Conservation (phyloP, 2,329 filamentous ascomycete genomes). For the Venturia oleaginea region DNA sequence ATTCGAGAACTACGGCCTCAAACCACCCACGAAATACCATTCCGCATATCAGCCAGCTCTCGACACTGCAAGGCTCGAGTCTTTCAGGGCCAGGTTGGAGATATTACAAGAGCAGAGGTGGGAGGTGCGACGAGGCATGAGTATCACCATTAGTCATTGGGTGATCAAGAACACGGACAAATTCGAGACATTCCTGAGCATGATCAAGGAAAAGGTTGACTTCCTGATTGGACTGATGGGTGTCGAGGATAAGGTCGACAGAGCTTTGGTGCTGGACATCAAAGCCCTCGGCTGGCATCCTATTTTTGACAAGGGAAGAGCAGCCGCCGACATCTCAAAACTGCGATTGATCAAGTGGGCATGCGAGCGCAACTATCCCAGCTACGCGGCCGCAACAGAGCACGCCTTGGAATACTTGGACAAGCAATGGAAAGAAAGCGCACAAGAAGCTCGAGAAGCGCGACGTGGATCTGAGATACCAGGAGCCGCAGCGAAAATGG, state of each 20-base stretch:
- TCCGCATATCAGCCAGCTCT: conserved; percentile 31
- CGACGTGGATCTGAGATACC: conserved; percentile 4
- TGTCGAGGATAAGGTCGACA: conserved; percentile 35
- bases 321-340: conserved; percentile 32
- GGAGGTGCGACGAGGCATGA: conserved; percentile 26
- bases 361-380: conserved; percentile 34
- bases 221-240: conserved; percentile 34
- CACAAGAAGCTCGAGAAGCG: conserved; percentile 8
- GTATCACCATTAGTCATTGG: conserved; percentile 31
- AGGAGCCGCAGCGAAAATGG: conserved; percentile 4
- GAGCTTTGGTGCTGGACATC: conserved; percentile 36
- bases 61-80: conserved; percentile 35
- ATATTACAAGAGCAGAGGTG: conserved; percentile 33
- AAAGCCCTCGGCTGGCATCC: conserved; percentile 41
- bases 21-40: conserved; percentile 33
- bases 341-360: conserved; percentile 36
- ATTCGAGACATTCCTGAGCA: conserved; percentile 33
- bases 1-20: conserved; percentile 38
- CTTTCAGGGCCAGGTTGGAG: conserved; percentile 36
- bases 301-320: conserved; percentile 22
- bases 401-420: conserved; percentile 36
- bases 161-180: conserved; percentile 31
- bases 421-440: conserved; percentile 14
- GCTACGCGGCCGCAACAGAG: conserved; percentile 34
- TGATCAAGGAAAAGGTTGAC: conserved; percentile 35